These are phyloP conservation scores for Mrakiaceae sp. DNA, from an alignment of 1,284 basidiomycete genomes.

Conservation along the genomic window DNA sequence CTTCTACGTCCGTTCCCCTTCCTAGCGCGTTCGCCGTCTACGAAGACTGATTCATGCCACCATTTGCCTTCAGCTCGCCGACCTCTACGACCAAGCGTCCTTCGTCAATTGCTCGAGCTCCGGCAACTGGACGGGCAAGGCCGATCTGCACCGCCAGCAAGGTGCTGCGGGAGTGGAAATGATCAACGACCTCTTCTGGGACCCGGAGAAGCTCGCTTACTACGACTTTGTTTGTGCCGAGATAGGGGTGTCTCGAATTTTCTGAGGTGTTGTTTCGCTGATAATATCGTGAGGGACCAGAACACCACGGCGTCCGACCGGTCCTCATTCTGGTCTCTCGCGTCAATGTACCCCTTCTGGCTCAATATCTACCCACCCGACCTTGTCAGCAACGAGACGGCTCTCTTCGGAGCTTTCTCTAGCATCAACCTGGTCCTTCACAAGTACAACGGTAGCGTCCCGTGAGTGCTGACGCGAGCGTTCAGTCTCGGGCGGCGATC, in stretches of 20 bases:
- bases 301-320: conserved; percentile 56
- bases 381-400: conserved; percentile 45
- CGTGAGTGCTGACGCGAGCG: conserved; percentile 58
- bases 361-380: conserved; percentile 67
- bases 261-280: background rate
- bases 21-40: background rate
- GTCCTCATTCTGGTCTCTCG: conserved; percentile 53
- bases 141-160: conserved; percentile 45
- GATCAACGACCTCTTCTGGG: conserved; percentile 79
- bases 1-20: conserved; percentile 44
- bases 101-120: conserved; percentile 31
- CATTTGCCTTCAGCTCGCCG: conserved; percentile 41
- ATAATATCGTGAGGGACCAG: conserved; percentile 16
- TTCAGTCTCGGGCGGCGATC: conserved; percentile 31
- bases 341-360: conserved; percentile 79
- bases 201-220: conserved; percentile 65
- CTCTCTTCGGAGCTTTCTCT: conserved; percentile 62
- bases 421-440: conserved; percentile 64
- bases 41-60: background rate
- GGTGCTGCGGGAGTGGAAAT: conserved; percentile 52
- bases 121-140: conserved; percentile 22
- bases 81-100: conserved; percentile 44
- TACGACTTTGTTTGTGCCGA: conserved; percentile 52
- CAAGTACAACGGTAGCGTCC: conserved; percentile 71
- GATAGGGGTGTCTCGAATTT: background rate